phyloP scores from a whole-genome alignment of 805 yeast genomes.

The Barnettozyma siamensis region DNA sequence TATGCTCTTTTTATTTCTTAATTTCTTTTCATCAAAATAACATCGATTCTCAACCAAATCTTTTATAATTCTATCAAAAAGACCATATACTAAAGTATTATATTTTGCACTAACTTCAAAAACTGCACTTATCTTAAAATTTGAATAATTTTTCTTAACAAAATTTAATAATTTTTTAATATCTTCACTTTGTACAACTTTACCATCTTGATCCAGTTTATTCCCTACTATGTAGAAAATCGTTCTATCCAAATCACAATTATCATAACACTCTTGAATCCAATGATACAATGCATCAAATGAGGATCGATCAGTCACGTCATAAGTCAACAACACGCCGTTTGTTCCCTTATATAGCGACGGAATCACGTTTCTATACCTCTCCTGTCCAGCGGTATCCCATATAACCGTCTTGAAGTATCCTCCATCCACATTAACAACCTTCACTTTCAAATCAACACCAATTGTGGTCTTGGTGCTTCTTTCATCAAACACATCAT shows the following conservation, averaged over 20 bases:
- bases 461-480: slow-evolving; percentile 39
- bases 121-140: slow-evolving; percentile 33
- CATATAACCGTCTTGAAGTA: slow-evolving; percentile 40
- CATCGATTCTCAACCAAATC: slow-evolving; percentile 37
- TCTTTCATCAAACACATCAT: slow-evolving; percentile 30
- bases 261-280: slow-evolving; percentile 37
- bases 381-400: slow-evolving; percentile 50
- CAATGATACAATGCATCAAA: slow-evolving; percentile 36
- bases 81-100: slow-evolving; percentile 31
- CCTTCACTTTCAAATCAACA: slow-evolving; percentile 39
- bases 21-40: slow-evolving; percentile 28
- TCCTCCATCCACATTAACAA: slow-evolving; percentile 38
- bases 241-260: slow-evolving; percentile 27
- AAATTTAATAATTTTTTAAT: slow-evolving; percentile 28
- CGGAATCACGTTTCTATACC: slow-evolving; percentile 41
- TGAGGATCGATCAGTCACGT: slow-evolving; percentile 33
- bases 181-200: slow-evolving; percentile 36
- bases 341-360: slow-evolving; percentile 41
- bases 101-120: slow-evolving; percentile 44
- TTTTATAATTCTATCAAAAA: slow-evolving; percentile 33
- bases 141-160: slow-evolving; percentile 25
- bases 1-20: slow-evolving; percentile 24
- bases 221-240: slow-evolving; percentile 42
- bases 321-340: slow-evolving; percentile 40
- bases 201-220: slow-evolving; percentile 33